A percentile compares a stretch with the other conserved stretches of the same genome.
Conservation (phyloP, 768 basidiomycete species). For the Gloeostereum incarnatum region DNA sequence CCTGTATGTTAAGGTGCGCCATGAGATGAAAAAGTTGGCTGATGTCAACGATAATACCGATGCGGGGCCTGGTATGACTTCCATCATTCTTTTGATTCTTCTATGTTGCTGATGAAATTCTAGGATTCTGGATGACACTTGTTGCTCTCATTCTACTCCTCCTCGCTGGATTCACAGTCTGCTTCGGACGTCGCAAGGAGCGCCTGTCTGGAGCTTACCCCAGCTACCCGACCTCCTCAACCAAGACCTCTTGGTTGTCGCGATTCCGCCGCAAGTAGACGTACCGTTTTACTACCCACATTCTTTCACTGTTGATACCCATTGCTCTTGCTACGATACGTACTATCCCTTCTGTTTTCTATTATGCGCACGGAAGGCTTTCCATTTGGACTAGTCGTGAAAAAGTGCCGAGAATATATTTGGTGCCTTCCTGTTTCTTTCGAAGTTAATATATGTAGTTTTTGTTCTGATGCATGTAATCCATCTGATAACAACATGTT, state of each 20-base stretch:
- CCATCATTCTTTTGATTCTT: background rate
- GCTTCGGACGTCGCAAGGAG: constrained; percentile 54
- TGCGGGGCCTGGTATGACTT: constrained; percentile 49
- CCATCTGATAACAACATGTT: no score
- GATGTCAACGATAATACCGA: constrained; percentile 35
- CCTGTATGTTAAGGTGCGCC: constrained; percentile 51
- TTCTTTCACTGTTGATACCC: no score
- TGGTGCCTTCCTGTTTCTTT: no score
- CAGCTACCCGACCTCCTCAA: constrained; percentile 12
- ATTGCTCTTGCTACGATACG: no score
- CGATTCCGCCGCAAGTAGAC: no score
- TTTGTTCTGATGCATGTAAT: no score
- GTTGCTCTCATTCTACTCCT: constrained; percentile 53
- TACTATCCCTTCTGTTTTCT: no score
- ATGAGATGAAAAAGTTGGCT: constrained; percentile 43
- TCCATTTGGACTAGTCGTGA: no score
- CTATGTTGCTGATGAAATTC: background rate
- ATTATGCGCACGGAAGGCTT: no score
- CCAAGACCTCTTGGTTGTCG: constrained; percentile 11
- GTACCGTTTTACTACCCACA: no score
- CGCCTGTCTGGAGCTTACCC: constrained; percentile 32
- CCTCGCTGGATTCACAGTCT: constrained; percentile 60
- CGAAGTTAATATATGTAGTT: no score
- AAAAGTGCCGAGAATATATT: no score
- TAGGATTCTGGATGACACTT: constrained; percentile 74